Conservation (phyloP, 2,329 filamentous ascomycete genomes). For the Neoarthrinium moseri region DNA sequence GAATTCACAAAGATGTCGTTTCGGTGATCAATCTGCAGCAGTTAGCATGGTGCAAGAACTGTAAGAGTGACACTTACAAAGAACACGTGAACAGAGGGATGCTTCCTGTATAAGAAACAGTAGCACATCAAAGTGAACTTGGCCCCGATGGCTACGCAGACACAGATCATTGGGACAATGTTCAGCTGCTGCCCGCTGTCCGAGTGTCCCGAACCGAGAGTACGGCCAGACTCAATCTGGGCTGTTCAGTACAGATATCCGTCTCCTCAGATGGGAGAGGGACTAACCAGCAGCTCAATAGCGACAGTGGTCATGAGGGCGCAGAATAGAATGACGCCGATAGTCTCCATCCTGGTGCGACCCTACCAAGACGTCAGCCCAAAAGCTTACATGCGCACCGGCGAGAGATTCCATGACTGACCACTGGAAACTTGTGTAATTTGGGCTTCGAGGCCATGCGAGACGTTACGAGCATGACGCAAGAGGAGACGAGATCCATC, state of each 20-base stretch:
- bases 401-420: constrained; percentile 22
- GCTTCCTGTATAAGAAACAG: constrained; percentile 50
- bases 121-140: constrained; percentile 53
- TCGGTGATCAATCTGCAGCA: constrained; percentile 51
- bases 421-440: constrained; percentile 61
- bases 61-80: constrained; percentile 38
- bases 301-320: constrained; percentile 66
- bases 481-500: constrained; percentile 63
- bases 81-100: constrained; percentile 55
- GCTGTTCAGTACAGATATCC: too few species aligned
- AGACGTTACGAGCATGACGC: constrained; percentile 61
- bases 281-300: constrained; percentile 56
- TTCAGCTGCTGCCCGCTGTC: constrained; percentile 43
- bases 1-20: constrained; percentile 56
- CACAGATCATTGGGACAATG: constrained; percentile 53
- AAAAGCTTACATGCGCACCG: constrained; percentile 9
- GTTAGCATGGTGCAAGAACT: too few species aligned
- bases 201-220: constrained; percentile 41
- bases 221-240: constrained; percentile 55
- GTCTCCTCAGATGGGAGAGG: too few species aligned
- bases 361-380: constrained; percentile 34
- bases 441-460: constrained; percentile 58
- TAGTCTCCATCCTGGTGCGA: constrained; percentile 60
- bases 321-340: constrained; percentile 65
- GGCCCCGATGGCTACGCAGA: constrained; percentile 51